Percentiles rank a stretch among this genome's conserved stretches.
phyloP scores from a whole-genome alignment of 1,284 basidiomycete species.

The Neotropicomus parvogracilis region DNA sequence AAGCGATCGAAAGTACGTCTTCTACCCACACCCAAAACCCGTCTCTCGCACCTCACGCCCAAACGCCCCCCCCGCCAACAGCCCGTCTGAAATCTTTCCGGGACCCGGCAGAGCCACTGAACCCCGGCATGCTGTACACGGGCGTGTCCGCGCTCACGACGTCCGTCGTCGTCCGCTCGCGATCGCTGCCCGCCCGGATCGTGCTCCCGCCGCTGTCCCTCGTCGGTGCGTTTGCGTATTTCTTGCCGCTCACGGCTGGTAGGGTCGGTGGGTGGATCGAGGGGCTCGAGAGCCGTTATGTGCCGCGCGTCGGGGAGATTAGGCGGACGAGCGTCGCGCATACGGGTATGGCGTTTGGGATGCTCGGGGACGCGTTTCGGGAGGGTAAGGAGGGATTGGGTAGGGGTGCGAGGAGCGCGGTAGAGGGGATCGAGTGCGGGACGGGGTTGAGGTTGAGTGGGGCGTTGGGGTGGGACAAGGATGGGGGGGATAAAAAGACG shows the following conservation, averaged over 20 bases:
- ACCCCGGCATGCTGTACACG: constrained; percentile 83
- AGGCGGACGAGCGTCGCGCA: constrained; percentile 68
- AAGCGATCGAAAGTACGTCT: constrained; percentile 78
- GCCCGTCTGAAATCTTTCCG: constrained; percentile 80
- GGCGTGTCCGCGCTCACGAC: constrained; percentile 85
- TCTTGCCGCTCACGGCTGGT: constrained; percentile 73
- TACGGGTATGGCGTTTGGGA: constrained; percentile 54
- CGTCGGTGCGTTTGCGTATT: constrained; percentile 64
- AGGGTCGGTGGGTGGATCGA: constrained; percentile 68
- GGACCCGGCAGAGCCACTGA: constrained; percentile 76
- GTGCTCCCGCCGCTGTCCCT: constrained; percentile 70
- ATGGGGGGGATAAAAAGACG: constrained; percentile 9
- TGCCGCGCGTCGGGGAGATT: constrained; percentile 64
- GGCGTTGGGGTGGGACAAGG: constrained; percentile 43
- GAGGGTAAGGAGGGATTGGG: constrained; percentile 43
- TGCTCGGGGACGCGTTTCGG: constrained; percentile 42
- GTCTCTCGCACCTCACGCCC: too few relatives aligned
- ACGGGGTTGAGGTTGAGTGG: constrained; percentile 73
- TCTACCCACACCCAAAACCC: too few relatives aligned
- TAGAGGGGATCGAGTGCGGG: constrained; percentile 60
- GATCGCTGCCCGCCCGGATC: constrained; percentile 61
- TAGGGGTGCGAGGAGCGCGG: constrained; percentile 44
- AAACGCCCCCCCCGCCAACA: too few relatives aligned
- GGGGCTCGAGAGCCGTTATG: constrained; percentile 67
- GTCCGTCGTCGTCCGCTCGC: constrained; percentile 79